Evolutionary conservation across 495 filamentous ascomycete species (phyloP).

Genomic region (Aspergillus homomorphus): DNA sequence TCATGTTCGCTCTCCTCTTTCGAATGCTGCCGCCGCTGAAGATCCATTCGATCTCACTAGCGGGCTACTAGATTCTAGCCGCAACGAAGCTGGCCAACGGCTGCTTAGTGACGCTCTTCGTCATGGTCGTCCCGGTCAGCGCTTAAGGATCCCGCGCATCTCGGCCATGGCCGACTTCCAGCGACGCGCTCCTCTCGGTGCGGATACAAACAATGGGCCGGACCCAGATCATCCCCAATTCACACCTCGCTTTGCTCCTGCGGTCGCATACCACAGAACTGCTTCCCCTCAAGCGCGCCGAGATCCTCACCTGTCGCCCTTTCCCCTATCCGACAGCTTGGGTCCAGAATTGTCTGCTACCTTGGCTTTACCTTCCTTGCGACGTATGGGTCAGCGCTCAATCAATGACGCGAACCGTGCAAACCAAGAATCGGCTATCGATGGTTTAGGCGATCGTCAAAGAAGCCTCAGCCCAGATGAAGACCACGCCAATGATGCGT

Average conservation of each 20-base stretch:
- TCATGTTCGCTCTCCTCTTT: constrained; percentile 30
- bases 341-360: constrained; percentile 17
- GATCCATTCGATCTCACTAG: constrained; percentile 34
- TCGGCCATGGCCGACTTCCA: constrained; percentile 25
- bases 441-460: constrained; percentile 81
- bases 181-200: constrained; percentile 21
- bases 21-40: constrained; percentile 28
- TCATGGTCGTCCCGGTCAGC: constrained; percentile 30
- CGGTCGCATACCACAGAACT: constrained; percentile 32
- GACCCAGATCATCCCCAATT: constrained; percentile 26
- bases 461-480: constrained; percentile 75
- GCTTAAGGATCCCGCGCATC: constrained; percentile 35
- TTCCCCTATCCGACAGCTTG: constrained; percentile 23
- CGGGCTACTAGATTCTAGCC: constrained; percentile 27
- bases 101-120: constrained; percentile 30
- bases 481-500: constrained; percentile 54
- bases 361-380: constrained; percentile 20
- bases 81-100: constrained; percentile 34
- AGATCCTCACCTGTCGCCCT: constrained; percentile 23
- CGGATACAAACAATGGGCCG: constrained; percentile 15
- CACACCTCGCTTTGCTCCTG: constrained; percentile 47
- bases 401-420: constrained; percentile 21
- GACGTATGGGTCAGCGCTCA: constrained; percentile 27
- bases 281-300: constrained; percentile 24
- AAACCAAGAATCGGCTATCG: constrained; percentile 36